Evolutionary conservation across 768 basidiomycete species (phyloP), one percentile per base, ranked within the genome.

Genomic region (Lactifluus echinatus): DNA sequence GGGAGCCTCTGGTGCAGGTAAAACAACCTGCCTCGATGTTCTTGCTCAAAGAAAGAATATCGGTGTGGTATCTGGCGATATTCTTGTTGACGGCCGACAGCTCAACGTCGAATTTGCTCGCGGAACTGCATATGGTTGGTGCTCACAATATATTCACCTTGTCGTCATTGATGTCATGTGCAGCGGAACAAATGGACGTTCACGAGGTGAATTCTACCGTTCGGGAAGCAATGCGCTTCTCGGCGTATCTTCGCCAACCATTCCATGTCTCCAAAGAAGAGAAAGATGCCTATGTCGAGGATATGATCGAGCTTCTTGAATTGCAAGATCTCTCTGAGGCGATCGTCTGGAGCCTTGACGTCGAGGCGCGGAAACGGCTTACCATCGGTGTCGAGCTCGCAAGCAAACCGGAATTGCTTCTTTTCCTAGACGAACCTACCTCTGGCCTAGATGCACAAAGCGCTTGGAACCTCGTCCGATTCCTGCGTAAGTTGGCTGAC

Each of bases 311-410:
- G 65, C 76, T 93, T 15, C 76, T 93, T 28, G 92, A 93, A 68
- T 75, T 94, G 28, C 88, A 93, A 63, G 85, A 91, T 66, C 75
- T 89, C 1, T 83, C 90, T 0, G 92, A 93, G 61, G 90, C 88
- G 0, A 74, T 93, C 61, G 87, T 93, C 14, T 81, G 80, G 67
- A 82, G 79, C 63, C 75, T 88, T 40, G 77, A 77, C 51, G 79
- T 83, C 19, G 86, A 88, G 64, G 83, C 87, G 14, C 79, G 91
- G 60, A 94, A 94, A 67, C 84, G 91, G 8, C 76, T 93, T 26
- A 94, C 92, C 2, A 94, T 94, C 63, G 93, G 89, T 55, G 92
- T 94, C 55, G 92, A 94, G 68, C 77, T 95, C 17, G 90, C 91
- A 24, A 87, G 87, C 70, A 93, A 93, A 68, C 89, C 89, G 0